phyloP scores from a whole-genome alignment of 2,329 filamentous ascomycete genomes.

The Beauveria australis region DNA sequence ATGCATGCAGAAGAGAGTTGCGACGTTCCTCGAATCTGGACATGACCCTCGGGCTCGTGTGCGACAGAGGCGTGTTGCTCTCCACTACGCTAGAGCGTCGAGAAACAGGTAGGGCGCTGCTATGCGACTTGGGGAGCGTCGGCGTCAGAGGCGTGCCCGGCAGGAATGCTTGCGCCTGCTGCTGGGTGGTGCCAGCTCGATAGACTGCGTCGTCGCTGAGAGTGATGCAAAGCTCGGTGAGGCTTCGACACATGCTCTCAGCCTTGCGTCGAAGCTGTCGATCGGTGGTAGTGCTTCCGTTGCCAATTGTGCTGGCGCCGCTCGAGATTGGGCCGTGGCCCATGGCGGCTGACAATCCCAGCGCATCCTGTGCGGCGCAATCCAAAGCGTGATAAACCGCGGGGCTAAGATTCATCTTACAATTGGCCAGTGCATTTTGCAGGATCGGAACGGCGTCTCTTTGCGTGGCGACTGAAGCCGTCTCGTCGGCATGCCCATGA shows the following conservation, averaged over 20 bases:
- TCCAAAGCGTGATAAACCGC: conserved; percentile 76
- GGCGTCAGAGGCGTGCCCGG: conserved; percentile 30
- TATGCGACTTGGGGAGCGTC: conserved; percentile 34
- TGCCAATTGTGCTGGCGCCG: conserved; percentile 54
- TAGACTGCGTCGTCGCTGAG: conserved; percentile 53
- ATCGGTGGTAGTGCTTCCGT: conserved; percentile 54
- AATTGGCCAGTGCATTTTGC: conserved; percentile 71
- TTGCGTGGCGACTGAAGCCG: conserved; percentile 33
- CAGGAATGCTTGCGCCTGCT: conserved; percentile 8
- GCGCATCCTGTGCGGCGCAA: conserved; percentile 70
- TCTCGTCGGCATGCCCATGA: conserved; percentile 25
- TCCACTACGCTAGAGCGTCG: conserved; percentile 38
- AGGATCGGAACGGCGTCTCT: conserved; percentile 67
- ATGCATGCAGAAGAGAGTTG: conserved; percentile 36
- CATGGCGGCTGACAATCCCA: conserved; percentile 71
- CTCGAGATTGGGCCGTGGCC: conserved; percentile 63
- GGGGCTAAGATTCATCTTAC: conserved; percentile 58
- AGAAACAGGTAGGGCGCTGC: conserved; percentile 25
- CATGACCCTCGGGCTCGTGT: conserved; percentile 38
- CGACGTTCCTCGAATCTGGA: conserved; percentile 48
- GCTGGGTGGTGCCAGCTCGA: conserved; percentile 15
- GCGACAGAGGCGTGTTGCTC: conserved; percentile 27
- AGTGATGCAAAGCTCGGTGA: conserved; percentile 87
- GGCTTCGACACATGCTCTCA: conserved; percentile 82
- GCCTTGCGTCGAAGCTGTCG: conserved; percentile 82